Base-by-base conservation (phyloP, 148 eudicot genomes). In the Rhododendron ferrugineum region DNA sequence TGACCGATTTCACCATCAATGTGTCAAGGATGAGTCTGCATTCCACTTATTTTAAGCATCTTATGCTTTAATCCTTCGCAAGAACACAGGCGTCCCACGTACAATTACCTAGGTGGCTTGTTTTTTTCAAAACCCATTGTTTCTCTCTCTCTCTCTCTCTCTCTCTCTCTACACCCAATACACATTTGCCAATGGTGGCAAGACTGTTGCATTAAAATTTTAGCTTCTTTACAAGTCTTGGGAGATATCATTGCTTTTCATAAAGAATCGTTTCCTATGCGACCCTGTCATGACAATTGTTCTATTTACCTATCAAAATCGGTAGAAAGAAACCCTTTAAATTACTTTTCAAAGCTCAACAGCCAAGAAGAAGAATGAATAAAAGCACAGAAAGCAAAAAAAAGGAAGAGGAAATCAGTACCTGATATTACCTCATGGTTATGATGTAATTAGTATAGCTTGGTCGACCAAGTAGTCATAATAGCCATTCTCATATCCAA, bases 31-130 rank as follows among this genome's bases (percentile, higher is more conserved):
- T 88, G 92, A 92, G 88, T 89, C 64, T 88, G 90, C 86, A 81
- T 89, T 84, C 93, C 93, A 91, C 89, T 87, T 58, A 70, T 86
- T 70, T 68, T 58, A 18, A 87, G 84, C 90, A 90, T 88, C 88
- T 85, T 76, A 30, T 87, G 68, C 86, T 83, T 84, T 82, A 86
- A 46, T 56, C 72, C 81, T 11, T 36, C 30, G 58, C 81, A 80
- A 5, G 64, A 49, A 47, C 72, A 23, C 80, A 37, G 44, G 4
- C 11, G 81, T 86, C 81, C 81, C 72, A 85, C 42, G 23, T 40
- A 49, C 30, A 3, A 18, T 47, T 82, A 14, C 23, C 72, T 22
- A 15, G 28, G 70, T 52, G 72, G 70, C 42, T n/a, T 15, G 54
- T 22, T n/a, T 46, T 54, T 50, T 72, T 30, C 22, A 32, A 26